Evolutionary conservation across 2,329 filamentous ascomycete genomes (phyloP).

Genomic region (Exophiala oligosperma): DNA sequence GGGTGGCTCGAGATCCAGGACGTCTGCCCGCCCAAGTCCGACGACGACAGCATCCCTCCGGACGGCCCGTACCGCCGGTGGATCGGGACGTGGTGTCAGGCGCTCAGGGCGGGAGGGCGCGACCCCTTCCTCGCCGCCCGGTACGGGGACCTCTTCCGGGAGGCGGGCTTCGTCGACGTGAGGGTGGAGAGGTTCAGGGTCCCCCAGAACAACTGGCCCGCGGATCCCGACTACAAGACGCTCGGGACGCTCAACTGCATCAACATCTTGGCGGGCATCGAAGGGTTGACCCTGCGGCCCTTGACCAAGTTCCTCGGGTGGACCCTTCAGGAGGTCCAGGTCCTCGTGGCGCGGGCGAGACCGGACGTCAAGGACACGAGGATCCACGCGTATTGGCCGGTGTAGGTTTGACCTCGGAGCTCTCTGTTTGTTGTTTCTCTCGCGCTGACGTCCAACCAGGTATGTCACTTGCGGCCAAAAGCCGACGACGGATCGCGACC

Average conservation of each 20-base stretch:
- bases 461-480: neutral
- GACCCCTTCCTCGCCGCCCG: neutral
- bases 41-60: neutral
- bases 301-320: neutral
- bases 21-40: neutral
- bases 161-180: slow-evolving; percentile 31
- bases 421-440: neutral
- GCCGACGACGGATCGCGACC: no score
- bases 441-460: neutral
- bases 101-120: neutral
- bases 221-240: neutral
- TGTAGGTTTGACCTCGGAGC: neutral
- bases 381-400: neutral
- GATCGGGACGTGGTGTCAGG: neutral
- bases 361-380: neutral
- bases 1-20: neutral
- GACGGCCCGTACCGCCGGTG: neutral
- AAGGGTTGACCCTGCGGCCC: neutral
- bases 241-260: neutral
- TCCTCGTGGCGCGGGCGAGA: neutral
- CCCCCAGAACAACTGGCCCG: slow-evolving; percentile 1
- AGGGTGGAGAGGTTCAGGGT: slow-evolving; percentile 18
- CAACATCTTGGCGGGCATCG: neutral
- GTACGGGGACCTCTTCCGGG: slow-evolving; percentile 28
- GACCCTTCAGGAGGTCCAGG: neutral